A percentile compares a stretch with the other conserved stretches of the same genome.
Evolutionary conservation across 2,329 filamentous ascomycete genomes (phyloP).

Genomic region (Sarocladiaceae sp.): DNA sequence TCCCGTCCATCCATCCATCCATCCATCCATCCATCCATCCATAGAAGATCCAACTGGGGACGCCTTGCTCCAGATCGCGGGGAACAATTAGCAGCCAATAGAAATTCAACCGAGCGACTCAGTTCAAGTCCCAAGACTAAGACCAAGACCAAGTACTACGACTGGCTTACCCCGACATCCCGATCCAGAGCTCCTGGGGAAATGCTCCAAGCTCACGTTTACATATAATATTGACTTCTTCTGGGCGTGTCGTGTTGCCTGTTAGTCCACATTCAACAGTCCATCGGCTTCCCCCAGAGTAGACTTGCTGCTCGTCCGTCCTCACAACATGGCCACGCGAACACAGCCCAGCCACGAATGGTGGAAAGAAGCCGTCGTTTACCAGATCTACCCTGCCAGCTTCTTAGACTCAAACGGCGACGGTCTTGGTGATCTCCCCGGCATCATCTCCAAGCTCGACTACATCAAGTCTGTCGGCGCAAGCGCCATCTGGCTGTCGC

Average conservation of each 20-base stretch:
- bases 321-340: background rate
- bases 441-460: constrained; percentile 53
- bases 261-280: background rate
- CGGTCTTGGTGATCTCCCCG: constrained; percentile 56
- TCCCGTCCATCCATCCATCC: too few relatives aligned
- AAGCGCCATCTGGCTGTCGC: constrained; percentile 61
- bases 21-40: too few relatives aligned
- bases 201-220: background rate
- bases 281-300: background rate
- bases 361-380: constrained; percentile 52
- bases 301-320: too few relatives aligned
- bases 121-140: background rate
- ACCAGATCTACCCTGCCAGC: constrained; percentile 52
- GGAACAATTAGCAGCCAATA: background rate
- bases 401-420: constrained; percentile 50
- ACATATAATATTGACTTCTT: background rate
- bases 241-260: background rate
- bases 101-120: background rate
- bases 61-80: background rate
- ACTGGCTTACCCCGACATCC: background rate
- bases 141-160: background rate
- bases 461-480: constrained; percentile 56
- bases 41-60: too few relatives aligned
- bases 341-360: constrained; percentile 21
- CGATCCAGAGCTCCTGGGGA: too few relatives aligned